These are phyloP conservation scores for Diaporthe vexans DNA, from an alignment of 2,329 filamentous ascomycete genomes.

Conservation along the genomic window DNA sequence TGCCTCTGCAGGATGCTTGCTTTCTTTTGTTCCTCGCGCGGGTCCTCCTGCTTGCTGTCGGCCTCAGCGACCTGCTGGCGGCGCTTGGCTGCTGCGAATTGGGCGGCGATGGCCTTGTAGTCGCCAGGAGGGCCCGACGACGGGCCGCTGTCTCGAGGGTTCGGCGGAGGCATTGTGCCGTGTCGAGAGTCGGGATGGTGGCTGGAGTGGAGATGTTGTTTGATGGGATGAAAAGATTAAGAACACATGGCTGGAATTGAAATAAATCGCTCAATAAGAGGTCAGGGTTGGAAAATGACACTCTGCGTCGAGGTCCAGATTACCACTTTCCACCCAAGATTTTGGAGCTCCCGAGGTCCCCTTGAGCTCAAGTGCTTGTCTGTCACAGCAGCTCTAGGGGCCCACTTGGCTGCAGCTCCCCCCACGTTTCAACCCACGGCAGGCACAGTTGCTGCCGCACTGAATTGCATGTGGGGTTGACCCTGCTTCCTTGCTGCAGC, in stretches of 20 bases:
- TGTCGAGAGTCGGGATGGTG: background rate
- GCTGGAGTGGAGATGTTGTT: background rate
- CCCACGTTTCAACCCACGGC: slow-evolving; percentile 28
- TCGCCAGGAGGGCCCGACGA: slow-evolving; percentile 54
- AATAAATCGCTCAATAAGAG: slow-evolving; percentile 37
- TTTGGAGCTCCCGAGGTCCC: slow-evolving; percentile 33
- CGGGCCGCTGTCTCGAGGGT: slow-evolving; percentile 41
- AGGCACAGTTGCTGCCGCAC: slow-evolving; percentile 2
- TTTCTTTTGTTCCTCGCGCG: slow-evolving; percentile 48
- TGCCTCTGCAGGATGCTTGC: slow-evolving; percentile 58
- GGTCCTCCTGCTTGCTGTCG: slow-evolving; percentile 44
- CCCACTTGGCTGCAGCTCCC: slow-evolving; percentile 22
- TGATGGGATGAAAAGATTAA: slow-evolving; percentile 20
- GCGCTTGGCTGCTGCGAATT: slow-evolving; percentile 68
- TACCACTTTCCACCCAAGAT: slow-evolving; percentile 11
- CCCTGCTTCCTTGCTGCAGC: too few species aligned
- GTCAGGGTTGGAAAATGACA: slow-evolving; percentile 30
- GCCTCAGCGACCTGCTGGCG: slow-evolving; percentile 61
- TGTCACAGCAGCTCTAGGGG: slow-evolving; percentile 9
- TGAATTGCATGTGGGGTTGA: background rate
- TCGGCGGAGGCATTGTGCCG: slow-evolving; percentile 49
- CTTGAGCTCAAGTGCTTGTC: slow-evolving; percentile 7
- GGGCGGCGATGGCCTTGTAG: slow-evolving; percentile 66
- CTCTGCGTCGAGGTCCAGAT: slow-evolving; percentile 17
- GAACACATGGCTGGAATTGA: slow-evolving; percentile 36